Evolutionary conservation across 2,329 filamentous ascomycete species (phyloP), one percentile per base, ranked within the genome.

Genomic region (Monilinia polystroma): DNA sequence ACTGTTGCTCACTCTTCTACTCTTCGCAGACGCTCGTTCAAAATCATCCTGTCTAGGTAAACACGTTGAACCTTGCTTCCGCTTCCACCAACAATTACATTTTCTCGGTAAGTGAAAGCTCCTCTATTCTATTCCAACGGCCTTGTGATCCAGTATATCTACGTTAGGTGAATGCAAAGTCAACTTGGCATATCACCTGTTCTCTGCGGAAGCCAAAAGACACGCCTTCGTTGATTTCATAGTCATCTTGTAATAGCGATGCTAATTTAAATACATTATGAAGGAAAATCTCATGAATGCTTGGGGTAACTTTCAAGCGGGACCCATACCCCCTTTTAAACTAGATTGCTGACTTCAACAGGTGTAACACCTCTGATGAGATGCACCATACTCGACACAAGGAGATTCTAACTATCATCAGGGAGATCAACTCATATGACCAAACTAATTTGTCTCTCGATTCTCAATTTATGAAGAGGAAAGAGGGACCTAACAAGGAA

Each of bases 61-160:
- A 55, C 75, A 77, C 67, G 74, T 76, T 23, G 75, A 77, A 63
- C 75, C 75, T 49, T 77, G 75, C 67, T 74, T 74, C 45, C 67
- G 75, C 18, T 77, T 74, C 60, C 75, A 77, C 56, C 75, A 76
- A 63, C 73, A 75, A 59, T 58, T 77, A 18, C 75, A 77, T 59
- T 76, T 77, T 59, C 68, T 75, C 49, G 74, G 75, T 76, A 72
- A 64, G 73, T 64, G 14, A 23, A 29, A 35, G 16, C 14, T 2
- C 11, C 38, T 16, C n/a, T 56, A 2, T 35, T 64, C 8, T 38
- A 35, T 38, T 3, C 4, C 32, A 35, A 35, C 6, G 32, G 32
- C 20, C 35, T 20, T 38, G 4, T 29, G 10, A 23, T 52, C 49
- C 3, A 52, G 49, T 5, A 29, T 16, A 12, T 26, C 26, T 29